Base-by-base conservation (phyloP, 441 rosid species). In the Biscutella laevigata region DNA sequence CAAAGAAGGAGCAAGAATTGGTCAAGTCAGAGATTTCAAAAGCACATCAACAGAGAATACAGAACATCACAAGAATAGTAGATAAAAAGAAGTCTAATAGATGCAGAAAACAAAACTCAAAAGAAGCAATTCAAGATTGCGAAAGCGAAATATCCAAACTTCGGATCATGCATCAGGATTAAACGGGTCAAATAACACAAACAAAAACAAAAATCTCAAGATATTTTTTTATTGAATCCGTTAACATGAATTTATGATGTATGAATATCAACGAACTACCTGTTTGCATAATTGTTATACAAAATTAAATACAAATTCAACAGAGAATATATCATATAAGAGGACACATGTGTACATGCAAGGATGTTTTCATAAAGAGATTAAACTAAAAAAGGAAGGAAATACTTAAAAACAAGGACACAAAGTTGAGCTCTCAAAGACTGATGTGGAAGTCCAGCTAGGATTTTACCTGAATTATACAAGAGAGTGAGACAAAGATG, bases 401-500 rank as follows among this genome's bases (percentile, higher is more conserved):
- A 22, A 55, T n/a, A n/a, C n/a, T n/a, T 54, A 28, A 58, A 62
- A 49, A 26, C 5, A 26, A 16, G 14, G 7, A 34, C 33, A 17
- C 77, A 79, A 80, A 7, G 46, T 54, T 54, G 74, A 74, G 51
- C 72, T 66, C 67, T 37, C 61, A 28, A 65, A 52, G 61, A 59
- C 54, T 75, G 74, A 75, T 63, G 83, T 77, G 83, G 84, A 76
- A 69, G 80, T 64, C 95, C 88, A 70, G 71, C 71, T 75, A 64
- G 80, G 80, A 75, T 57, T 9, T 20, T 56, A 44, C 30, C 65
- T 50, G 15, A 47, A 8, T 13, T 33, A 3, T 14, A 4, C n/a
- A 50, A 47, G 42, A 55, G 52, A 46, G 46, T 47, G 24, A 38
- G 62, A 53, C 42, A 30, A 14, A 21, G 57, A 22, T 53, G 20